Evolutionary conservation across 1,139 yeast genomes (phyloP).

Genomic region (Saccharomycopsis phalli): DNA sequence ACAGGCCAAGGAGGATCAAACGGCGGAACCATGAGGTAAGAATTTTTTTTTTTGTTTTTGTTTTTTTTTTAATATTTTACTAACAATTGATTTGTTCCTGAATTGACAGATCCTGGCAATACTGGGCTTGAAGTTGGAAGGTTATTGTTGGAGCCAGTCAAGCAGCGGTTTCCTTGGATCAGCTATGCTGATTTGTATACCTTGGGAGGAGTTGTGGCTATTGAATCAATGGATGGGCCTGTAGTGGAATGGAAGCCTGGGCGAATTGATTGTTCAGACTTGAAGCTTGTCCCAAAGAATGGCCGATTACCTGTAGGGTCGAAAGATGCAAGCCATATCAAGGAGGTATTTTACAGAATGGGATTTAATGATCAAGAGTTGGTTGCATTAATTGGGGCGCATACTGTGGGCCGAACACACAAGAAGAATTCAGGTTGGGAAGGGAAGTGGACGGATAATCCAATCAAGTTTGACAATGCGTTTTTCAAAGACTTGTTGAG

Average conservation of each 20-base stretch:
- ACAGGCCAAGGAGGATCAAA: slow-evolving; percentile 59
- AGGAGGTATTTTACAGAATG: slow-evolving; percentile 47
- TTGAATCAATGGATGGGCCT: slow-evolving; percentile 58
- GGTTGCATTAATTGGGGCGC: slow-evolving; percentile 58
- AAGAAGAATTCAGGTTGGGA: slow-evolving; percentile 51
- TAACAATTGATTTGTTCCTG: slow-evolving; percentile 36
- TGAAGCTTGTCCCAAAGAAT: slow-evolving; percentile 46
- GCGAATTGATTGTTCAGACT: slow-evolving; percentile 47
- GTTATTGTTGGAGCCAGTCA: slow-evolving; percentile 46
- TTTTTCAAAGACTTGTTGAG: slow-evolving; percentile 54
- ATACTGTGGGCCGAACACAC: slow-evolving; percentile 59
- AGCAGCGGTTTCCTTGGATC: slow-evolving; percentile 48
- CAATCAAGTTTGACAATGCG: slow-evolving; percentile 62
- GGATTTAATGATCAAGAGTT: slow-evolving; percentile 58
- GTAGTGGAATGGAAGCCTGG: slow-evolving; percentile 51
- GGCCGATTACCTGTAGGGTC: slow-evolving; percentile 56
- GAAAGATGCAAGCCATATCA: slow-evolving; percentile 43
- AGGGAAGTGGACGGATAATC: slow-evolving; percentile 79
- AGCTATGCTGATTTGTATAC: slow-evolving; percentile 63
- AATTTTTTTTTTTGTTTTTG: neutral
- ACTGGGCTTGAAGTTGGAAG: slow-evolving; percentile 53
- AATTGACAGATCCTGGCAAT: slow-evolving; percentile 44
- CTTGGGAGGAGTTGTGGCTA: slow-evolving; percentile 51
- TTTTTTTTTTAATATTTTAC: neutral
- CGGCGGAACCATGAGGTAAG: slow-evolving; percentile 56